phyloP scores from a whole-genome alignment of 495 filamentous ascomycete species.

The Sordaria brevicollis region DNA sequence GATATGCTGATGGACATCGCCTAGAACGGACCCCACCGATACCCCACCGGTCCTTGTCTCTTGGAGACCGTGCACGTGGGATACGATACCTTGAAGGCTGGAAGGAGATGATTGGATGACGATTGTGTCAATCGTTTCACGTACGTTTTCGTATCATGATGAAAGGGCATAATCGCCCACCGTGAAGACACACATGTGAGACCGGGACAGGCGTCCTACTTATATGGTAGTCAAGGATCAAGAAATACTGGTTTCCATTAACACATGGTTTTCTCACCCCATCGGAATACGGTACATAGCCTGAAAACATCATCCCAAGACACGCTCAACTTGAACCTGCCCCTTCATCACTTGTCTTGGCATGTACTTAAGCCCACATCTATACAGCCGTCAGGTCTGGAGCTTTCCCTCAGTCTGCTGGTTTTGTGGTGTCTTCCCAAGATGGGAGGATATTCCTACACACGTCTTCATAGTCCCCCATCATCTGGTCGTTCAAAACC shows the following conservation, averaged over 20 bases:
- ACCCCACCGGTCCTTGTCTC: conserved; percentile 6
- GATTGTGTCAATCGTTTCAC: not conserved
- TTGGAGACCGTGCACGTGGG: not conserved
- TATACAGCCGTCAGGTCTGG: not conserved
- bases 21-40: not conserved
- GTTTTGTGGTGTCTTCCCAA: conserved; percentile 65
- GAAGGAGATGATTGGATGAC: not conserved
- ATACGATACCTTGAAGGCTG: not conserved
- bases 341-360: not conserved
- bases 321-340: not conserved
- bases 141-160: not conserved
- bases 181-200: not conserved
- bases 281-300: not conserved
- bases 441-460: conserved; percentile 71
- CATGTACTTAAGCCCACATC: not conserved
- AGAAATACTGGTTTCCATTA: not conserved
- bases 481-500: conserved; percentile 40
- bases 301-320: not conserved
- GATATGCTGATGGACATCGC: not conserved
- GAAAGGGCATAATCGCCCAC: not conserved
- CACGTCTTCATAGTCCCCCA: conserved; percentile 72
- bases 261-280: not conserved
- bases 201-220: not conserved
- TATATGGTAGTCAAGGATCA: not conserved
- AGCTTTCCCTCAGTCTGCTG: conserved; percentile 40